Evolutionary conservation across 768 basidiomycete genomes (phyloP), one percentile per base, ranked within the genome.

Genomic region (Lyophyllum semitale): DNA sequence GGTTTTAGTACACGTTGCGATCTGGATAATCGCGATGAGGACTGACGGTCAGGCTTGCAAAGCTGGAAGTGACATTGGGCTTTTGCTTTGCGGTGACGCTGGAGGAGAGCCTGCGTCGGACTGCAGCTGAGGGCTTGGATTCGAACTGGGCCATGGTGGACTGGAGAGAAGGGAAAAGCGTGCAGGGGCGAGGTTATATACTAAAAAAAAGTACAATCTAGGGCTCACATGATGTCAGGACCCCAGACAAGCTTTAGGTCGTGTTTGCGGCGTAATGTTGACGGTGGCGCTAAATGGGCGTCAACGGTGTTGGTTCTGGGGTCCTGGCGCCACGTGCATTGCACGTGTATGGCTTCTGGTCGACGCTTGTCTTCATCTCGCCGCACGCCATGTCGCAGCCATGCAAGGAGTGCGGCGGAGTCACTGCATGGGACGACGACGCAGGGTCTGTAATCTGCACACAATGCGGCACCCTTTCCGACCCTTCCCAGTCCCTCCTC

Each of bases 101-200:
- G 64, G 78, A 85, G 38, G 88, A 89, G 48, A 92, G 83, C 72
- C 89, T 84, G 66, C 87, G 82, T 56, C 85, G 78, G 51, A 83
- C 77, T 48, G 81, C 83, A 45, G 75, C 75, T 41, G 88, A 87
- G n/a, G 83, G 64, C 53, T 85, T 79, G 41, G 88, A 89, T 64
- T 81, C 66, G 65, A 92, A 91, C 32, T 74, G 65, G 37, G 85
- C 76, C 84, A 85, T 87, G 73, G 61, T 71, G 65, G 66, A 54
- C 32, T 51, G 63, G 53, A 62, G 61, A 62, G 63, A 66, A 62
- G 59, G 61, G 57, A 58, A 62, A 56, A 57, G 54, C 40, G 54
- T n/a, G n/a, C n/a, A 52, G 59, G 58, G 57, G 49, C 48, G 50
- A 57, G 55, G 55, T 65, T 78, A 70, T 73, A 75, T 78, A 63